These are phyloP conservation scores for Astragalus glycyphyllos DNA, from an alignment of 306 rosid species.

Conservation along the genomic window DNA sequence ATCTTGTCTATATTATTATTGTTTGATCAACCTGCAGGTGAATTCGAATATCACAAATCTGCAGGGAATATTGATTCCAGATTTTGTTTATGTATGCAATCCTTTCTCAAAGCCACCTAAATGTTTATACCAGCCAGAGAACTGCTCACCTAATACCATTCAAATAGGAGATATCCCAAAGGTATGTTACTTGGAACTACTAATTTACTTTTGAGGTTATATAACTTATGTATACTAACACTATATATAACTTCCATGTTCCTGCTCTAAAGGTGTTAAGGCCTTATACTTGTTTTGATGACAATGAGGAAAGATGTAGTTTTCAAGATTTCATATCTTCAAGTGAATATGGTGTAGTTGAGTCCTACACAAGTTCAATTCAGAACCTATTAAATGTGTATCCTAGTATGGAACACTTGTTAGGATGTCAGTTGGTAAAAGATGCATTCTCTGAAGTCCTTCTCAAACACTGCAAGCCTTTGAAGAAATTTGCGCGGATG, in stretches of 20 bases:
- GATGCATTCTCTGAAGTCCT: slow-evolving; percentile 66
- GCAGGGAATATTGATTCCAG: slow-evolving; percentile 39
- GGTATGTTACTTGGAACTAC: slow-evolving; percentile 46
- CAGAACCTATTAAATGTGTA: slow-evolving; percentile 59
- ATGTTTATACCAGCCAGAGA: slow-evolving; percentile 58
- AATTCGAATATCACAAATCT: slow-evolving; percentile 50
- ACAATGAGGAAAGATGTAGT: slow-evolving; percentile 45
- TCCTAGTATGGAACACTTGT: slow-evolving; percentile 61
- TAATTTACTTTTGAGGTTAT: not conserved
- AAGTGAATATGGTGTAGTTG: slow-evolving; percentile 42
- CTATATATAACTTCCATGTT: not conserved
- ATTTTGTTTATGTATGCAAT: slow-evolving; percentile 55
- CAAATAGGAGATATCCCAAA: slow-evolving; percentile 71
- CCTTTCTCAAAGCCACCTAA: slow-evolving; percentile 79
- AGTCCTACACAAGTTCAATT: slow-evolving; percentile 61
- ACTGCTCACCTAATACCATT: slow-evolving; percentile 55
- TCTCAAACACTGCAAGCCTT: slow-evolving; percentile 63
- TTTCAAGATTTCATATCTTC: slow-evolving; percentile 38
- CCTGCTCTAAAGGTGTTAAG: slow-evolving; percentile 54
- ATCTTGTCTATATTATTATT: not conserved
- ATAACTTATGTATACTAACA: slow-evolving; percentile 13
- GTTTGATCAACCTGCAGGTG: slow-evolving; percentile 51
- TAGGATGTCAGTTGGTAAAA: slow-evolving; percentile 64
- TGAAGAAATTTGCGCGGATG: slow-evolving; percentile 54
- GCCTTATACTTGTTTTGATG: slow-evolving; percentile 51